Percentiles rank a stretch among this genome's conserved stretches.
Conservation (phyloP, 805 yeast genomes). For the Schwanniomyces pseudopolymorphus region DNA sequence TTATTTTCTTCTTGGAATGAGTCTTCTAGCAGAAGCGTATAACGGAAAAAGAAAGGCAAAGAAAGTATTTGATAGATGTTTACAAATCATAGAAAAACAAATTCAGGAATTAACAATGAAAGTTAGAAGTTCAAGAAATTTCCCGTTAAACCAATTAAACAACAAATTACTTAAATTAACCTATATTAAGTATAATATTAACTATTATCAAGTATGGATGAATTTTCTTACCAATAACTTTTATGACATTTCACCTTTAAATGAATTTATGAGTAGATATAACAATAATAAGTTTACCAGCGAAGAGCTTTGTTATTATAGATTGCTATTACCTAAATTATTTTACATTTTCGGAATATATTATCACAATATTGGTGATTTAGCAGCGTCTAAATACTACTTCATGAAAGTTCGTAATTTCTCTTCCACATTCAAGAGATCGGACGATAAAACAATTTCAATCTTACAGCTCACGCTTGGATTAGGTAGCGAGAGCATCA, state of each 20-base stretch:
- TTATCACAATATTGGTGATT: constrained; percentile 37
- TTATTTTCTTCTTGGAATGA: constrained; percentile 44
- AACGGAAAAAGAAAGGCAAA: constrained; percentile 31
- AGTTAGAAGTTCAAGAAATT: constrained; percentile 7
- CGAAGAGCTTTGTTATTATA: constrained; percentile 39
- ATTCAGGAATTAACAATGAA: constrained; percentile 9
- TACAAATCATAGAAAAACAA: constrained; percentile 28
- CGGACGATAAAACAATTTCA: constrained; percentile 7
- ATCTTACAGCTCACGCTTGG: constrained; percentile 18
- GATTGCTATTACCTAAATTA: constrained; percentile 34
- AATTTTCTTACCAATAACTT: constrained; percentile 30
- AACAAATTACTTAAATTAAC: constrained; percentile 24
- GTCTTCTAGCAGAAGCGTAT: constrained; percentile 34
- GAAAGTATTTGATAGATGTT: constrained; percentile 38
- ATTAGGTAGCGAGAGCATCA: constrained; percentile 21
- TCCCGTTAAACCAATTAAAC: constrained; percentile 20
- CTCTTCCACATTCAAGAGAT: constrained; percentile 5
- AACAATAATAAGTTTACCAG: constrained; percentile 34
- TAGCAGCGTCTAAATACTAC: constrained; percentile 38
- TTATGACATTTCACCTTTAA: constrained; percentile 19
- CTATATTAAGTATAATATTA: constrained; percentile 25
- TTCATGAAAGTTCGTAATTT: constrained; percentile 32
- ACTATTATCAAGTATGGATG: constrained; percentile 37
- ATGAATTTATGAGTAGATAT: constrained; percentile 35
- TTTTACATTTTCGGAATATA: constrained; percentile 40